phyloP scores from a whole-genome alignment of 164 flowering plant species.

The Saururus chinensis region DNA sequence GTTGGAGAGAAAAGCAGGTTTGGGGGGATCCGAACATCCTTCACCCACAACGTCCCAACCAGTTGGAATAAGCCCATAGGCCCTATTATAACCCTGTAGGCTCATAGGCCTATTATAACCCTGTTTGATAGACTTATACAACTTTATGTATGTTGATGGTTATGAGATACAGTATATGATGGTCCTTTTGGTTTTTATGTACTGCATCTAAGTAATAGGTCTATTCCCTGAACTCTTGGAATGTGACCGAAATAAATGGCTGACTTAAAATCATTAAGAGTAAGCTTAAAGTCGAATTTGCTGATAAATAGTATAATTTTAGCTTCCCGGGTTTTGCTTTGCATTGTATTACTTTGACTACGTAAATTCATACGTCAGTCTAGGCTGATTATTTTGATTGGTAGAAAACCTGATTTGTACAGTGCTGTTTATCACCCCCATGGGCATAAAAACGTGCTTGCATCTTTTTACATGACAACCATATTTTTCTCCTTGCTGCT shows the following conservation, averaged over 20 bases:
- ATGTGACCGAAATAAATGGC: background rate
- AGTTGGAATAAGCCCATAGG: too few relatives aligned
- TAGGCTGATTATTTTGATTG: background rate
- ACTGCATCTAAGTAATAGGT: background rate
- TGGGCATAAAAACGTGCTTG: background rate
- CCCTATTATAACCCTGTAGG: too few relatives aligned
- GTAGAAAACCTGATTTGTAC: too few relatives aligned
- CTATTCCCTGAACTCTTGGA: background rate
- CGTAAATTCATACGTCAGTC: background rate
- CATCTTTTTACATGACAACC: background rate
- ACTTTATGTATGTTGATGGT: background rate
- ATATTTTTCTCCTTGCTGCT: too few relatives aligned
- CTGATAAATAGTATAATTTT: background rate
- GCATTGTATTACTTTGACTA: background rate
- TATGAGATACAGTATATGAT: too few relatives aligned
- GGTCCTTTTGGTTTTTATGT: background rate
- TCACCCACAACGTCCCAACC: too few relatives aligned
- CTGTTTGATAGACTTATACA: background rate
- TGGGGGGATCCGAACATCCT: too few relatives aligned
- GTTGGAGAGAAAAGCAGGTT: too few relatives aligned
- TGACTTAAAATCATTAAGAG: background rate
- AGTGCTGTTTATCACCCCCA: too few relatives aligned
- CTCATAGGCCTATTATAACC: too few relatives aligned
- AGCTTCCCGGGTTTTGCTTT: background rate
- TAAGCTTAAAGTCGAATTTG: too few relatives aligned